Evolutionary conservation across 108 stramenopile genomes (phyloP).

Genomic region (Fragilariopsis cylindrus): DNA sequence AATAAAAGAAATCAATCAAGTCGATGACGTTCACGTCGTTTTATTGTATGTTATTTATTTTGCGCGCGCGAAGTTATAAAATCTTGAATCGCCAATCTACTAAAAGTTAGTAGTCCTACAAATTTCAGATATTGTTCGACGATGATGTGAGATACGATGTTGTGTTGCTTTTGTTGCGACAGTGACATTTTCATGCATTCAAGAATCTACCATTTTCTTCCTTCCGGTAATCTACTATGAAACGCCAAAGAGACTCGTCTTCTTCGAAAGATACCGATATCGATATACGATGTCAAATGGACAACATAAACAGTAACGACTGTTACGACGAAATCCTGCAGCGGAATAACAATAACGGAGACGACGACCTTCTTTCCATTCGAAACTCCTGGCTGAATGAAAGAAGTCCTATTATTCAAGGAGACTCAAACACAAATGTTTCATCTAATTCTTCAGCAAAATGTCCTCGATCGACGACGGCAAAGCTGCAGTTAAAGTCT

Average conservation of each 20-base stretch:
- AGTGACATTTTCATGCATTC: too few species aligned
- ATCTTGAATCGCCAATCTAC: too few species aligned
- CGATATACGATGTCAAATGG: not conserved
- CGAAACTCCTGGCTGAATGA: slow-evolving; percentile 24
- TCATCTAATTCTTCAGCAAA: not conserved
- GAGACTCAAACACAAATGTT: not conserved
- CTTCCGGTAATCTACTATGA: not conserved
- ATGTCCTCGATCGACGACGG: too few species aligned
- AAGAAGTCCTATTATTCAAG: not conserved
- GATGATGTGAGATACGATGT: too few species aligned
- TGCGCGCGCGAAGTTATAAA: too few species aligned
- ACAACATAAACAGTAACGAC: slow-evolving; percentile 5
- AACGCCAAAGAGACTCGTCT: not conserved
- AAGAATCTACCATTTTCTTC: too few species aligned
- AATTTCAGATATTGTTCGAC: too few species aligned
- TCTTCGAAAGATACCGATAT: not conserved
- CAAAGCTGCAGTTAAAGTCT: not conserved
- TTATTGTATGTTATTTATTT: too few species aligned
- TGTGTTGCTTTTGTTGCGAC: too few species aligned
- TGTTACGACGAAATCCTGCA: slow-evolving; percentile 25
- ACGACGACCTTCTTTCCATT: not conserved
- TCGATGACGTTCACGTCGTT: too few species aligned
- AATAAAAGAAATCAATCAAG: too few species aligned
- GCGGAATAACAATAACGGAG: slow-evolving; percentile 11
- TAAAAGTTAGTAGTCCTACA: too few species aligned